Percentiles rank a stretch among this genome's conserved stretches.
These are phyloP conservation scores for Entamoeba nuttalli DNA, from an alignment of 208 protist species.

Conservation along the genomic window DNA sequence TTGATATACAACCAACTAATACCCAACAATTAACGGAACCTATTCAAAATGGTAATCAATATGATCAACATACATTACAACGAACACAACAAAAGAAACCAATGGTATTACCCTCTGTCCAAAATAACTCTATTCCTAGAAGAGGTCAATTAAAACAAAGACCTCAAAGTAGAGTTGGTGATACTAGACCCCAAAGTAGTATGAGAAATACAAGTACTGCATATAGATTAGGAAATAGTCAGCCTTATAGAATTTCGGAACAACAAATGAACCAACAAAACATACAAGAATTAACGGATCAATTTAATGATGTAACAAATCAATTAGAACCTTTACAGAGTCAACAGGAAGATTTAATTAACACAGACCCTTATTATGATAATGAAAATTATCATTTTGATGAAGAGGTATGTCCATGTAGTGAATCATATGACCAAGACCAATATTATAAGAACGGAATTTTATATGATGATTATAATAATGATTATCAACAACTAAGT, in stretches of 20 bases:
- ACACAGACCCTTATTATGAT: not conserved
- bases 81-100: not conserved
- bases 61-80: not conserved
- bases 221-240: not conserved
- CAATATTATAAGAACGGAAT: not conserved
- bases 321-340: not conserved
- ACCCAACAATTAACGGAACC: not conserved
- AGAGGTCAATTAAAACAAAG: not conserved
- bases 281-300: not conserved
- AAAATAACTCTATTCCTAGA: not conserved
- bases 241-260: not conserved
- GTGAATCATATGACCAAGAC: not conserved
- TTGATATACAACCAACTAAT: not conserved
- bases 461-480: no score
- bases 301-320: no score
- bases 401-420: not conserved
- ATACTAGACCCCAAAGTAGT: not conserved
- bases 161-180: not conserved
- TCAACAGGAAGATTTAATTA: not conserved
- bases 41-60: not conserved
- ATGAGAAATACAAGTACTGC: not conserved
- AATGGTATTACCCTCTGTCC: not conserved
- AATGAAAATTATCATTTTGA: not conserved
- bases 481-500: not conserved
- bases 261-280: not conserved